Base-by-base conservation (phyloP, 768 basidiomycete genomes). In the Clavaria fumosa region DNA sequence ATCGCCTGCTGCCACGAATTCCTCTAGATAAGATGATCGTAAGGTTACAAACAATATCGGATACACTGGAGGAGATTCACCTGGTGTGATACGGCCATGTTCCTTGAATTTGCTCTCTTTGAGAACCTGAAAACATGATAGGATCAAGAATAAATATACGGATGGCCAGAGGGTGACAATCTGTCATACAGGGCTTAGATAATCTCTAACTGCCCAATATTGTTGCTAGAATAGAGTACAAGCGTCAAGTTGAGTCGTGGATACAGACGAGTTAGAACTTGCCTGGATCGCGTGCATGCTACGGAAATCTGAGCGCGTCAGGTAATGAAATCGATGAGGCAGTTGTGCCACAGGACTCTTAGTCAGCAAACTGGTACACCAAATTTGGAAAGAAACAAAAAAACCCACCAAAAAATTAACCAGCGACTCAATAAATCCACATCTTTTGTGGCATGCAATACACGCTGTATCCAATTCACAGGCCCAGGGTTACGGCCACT, bases 101-200 rank as follows among this genome's bases (percentile, higher is more conserved):
- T 99, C 95, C 57, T 93, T 96, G 69, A 99, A 99, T 57, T 97
- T 97, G 63, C 84, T 89, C 63, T 97, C 91, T 53, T 79, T 86
- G 47, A 97, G 72, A 17, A 99, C 90, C 89, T 95, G 56, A 3
- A 45, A 30, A 47, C 45, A 27, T 54, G 47, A 42, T 50, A 54
- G 54, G 46, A 49, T 44, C 56, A 43, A 58, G 52, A 37, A 17
- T 28, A 23, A 22, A 14, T 35, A 18, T 7, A 22, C 11, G 14
- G 14, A n/a, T 31, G 35, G 35, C 14, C 21, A 28, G 31, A 39
- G 31, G 17, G 38, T 34, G 35, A 12, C 43, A 80, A 56, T 59
- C n/a, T n/a, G n/a, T n/a, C n/a, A n/a, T n/a, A 86, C 85, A 14
- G 84, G 85, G 49, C 78, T 82, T 42, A 97, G 78, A 57, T 93